phyloP scores from a whole-genome alignment of 306 rosid genomes.

The Gastrolobium bilobum region DNA sequence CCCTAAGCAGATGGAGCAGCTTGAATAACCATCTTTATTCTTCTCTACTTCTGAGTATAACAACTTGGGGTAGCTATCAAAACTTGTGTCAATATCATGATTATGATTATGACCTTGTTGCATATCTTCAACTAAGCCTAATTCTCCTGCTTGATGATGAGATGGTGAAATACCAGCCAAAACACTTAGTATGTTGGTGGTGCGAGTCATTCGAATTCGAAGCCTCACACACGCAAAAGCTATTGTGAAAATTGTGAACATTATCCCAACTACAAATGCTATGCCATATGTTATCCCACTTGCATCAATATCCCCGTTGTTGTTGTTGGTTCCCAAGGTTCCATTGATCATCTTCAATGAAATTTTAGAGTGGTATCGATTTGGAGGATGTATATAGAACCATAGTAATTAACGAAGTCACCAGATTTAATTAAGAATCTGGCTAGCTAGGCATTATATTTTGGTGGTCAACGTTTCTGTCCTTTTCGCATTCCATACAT shows the following conservation, averaged over 20 bases:
- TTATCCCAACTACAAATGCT: conserved; percentile 19
- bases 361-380: not conserved
- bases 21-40: conserved; percentile 14
- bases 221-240: conserved; percentile 51
- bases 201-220: not conserved
- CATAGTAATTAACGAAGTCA: too few species aligned
- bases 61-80: conserved; percentile 46
- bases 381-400: not conserved
- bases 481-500: conserved; percentile 14
- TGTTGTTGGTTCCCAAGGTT: not conserved
- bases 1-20: conserved; percentile 61
- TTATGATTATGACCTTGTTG: conserved; percentile 34
- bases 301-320: not conserved
- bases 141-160: not conserved
- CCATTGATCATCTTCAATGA: conserved; percentile 13
- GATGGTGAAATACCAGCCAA: not conserved
- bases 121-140: not conserved
- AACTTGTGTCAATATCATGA: conserved; percentile 26
- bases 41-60: conserved; percentile 41
- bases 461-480: conserved; percentile 39
- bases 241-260: conserved; percentile 20
- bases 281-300: conserved; percentile 25
- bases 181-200: not conserved
- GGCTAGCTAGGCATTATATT: not conserved
- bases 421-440: too few species aligned